Conservation (phyloP, 345 rosid genomes). For the Citrus reticulata region DNA sequence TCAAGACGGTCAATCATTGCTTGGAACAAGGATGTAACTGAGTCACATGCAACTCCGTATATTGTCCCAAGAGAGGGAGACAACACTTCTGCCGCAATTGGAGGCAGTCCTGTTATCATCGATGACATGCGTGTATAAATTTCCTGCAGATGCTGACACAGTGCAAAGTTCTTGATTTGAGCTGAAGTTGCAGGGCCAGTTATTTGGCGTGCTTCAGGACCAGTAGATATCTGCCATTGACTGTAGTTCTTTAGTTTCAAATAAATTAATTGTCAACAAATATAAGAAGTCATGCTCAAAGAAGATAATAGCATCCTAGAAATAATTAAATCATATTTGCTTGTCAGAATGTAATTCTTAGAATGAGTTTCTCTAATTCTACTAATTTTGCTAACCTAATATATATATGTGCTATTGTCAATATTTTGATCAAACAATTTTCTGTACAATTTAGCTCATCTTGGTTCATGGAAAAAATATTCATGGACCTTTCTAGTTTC, state of each 20-base stretch:
- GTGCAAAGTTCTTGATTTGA: conserved; percentile 80
- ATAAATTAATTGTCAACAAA: not conserved
- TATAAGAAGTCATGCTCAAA: not conserved
- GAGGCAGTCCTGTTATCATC: conserved; percentile 63
- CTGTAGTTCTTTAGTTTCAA: conserved; percentile 8
- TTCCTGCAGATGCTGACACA: conserved; percentile 93
- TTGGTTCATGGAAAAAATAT: not conserved
- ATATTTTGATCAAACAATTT: not conserved
- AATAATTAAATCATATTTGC: not conserved
- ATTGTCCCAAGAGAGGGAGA: conserved; percentile 73
- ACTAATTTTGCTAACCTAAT: not conserved
- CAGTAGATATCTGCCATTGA: conserved; percentile 82
- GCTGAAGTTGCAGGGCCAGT: conserved; percentile 81
- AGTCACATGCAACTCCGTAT: conserved; percentile 83
- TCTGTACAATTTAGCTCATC: not conserved
- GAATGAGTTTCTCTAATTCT: not conserved
- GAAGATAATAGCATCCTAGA: not conserved
- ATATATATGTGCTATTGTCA: not conserved
- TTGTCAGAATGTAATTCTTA: not conserved
- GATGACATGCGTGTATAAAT: conserved; percentile 72
- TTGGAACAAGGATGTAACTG: conserved; percentile 86
- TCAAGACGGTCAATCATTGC: conserved; percentile 90
- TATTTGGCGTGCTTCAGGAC: conserved; percentile 92
- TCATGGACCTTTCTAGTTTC: not conserved
- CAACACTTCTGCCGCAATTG: conserved; percentile 74